These are phyloP conservation scores for Plasmodium berghei DNA, from an alignment of 169 alveolate species.

Conservation along the genomic window DNA sequence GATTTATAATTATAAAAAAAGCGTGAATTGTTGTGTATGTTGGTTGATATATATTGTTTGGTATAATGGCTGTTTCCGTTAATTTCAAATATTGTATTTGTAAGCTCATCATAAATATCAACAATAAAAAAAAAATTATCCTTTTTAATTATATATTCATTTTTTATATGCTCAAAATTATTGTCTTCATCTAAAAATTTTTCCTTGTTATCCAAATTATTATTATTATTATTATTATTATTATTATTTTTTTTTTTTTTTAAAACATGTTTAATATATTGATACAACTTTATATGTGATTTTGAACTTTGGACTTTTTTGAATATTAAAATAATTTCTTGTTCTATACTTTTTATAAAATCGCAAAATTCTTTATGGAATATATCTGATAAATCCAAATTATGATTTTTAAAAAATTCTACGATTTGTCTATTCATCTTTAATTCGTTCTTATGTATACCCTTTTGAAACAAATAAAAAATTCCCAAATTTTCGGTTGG, in stretches of 20 bases:
- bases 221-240: too few species aligned
- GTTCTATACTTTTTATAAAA: constrained; percentile 23
- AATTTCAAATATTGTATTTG: constrained; percentile 72
- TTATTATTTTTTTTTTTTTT: constrained; percentile 20
- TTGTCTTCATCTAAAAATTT: neutral
- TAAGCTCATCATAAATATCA: constrained; percentile 69
- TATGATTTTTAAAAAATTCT: constrained; percentile 21
- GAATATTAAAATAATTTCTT: constrained; percentile 29
- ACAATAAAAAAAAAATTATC: constrained; percentile 41
- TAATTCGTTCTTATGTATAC: constrained; percentile 24
- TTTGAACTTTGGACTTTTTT: constrained; percentile 50
- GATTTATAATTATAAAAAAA: constrained; percentile 73
- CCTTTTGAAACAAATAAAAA: constrained; percentile 42
- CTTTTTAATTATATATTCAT: constrained; percentile 57
- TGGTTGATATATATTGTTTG: constrained; percentile 53
- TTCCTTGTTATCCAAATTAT: neutral
- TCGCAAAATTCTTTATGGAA: constrained; percentile 11
- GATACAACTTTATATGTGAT: constrained; percentile 64
- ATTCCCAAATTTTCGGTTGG: constrained; percentile 46
- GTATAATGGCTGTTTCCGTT: constrained; percentile 66
- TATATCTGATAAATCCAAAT: neutral
- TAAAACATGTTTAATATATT: constrained; percentile 55
- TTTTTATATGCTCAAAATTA: constrained; percentile 15
- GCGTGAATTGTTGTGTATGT: neutral
- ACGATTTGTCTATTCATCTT: constrained; percentile 26